Base-by-base conservation (phyloP, 805 yeast species). In the Sungouiozyma intestinalis region DNA sequence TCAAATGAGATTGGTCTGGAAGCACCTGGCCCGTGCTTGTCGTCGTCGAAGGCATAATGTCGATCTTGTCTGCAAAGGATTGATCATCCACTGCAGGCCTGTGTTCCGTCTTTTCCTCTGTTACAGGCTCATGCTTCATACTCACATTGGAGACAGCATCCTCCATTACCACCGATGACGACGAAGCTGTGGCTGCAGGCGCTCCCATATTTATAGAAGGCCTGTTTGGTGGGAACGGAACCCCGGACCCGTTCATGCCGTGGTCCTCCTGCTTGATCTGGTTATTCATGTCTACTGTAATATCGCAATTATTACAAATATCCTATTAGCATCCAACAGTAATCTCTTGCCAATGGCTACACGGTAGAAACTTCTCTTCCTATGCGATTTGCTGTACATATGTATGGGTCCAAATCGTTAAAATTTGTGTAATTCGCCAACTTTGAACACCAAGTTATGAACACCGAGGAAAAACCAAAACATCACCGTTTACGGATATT, bases 1-100 rank as follows among this genome's bases (percentile, higher is more conserved):
- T 81, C 47, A 69, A 53, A 39, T 67, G 69, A 17, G 68, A 65
- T 41, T 61, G 66, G 35, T 62, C 54, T 14, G 66, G 66, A 33
- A 62, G 35, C 5, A 49, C 48, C 43, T 60, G 65, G 2, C 59
- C 58, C 19, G 24, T 18, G 19, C 36, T 21, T 8, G 14, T 15
- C 15, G 36, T 19, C 9, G 14, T 14, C 11, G 19, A 6, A 18
- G 19, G 37, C 11, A n/a, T 33, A 15, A n/a, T 33, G n/a, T 33
- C 17, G 17, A n/a, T 16, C 35, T 33, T 14, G n/a, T n/a, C n/a
- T n/a, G n/a, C 35, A 33, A 16, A 33, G n/a, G 35, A 33, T 16
- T n/a, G 35, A 13, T 33, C 35, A 7, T 14, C n/a, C 7, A 15
- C n/a, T 16, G 5, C 35, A 16, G n/a, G 17, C 14, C 14, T 24